Evolutionary conservation across 139 green algal genomes (phyloP), one percentile per base, ranked within the genome.

Genomic region (Tetraselmis chui): DNA sequence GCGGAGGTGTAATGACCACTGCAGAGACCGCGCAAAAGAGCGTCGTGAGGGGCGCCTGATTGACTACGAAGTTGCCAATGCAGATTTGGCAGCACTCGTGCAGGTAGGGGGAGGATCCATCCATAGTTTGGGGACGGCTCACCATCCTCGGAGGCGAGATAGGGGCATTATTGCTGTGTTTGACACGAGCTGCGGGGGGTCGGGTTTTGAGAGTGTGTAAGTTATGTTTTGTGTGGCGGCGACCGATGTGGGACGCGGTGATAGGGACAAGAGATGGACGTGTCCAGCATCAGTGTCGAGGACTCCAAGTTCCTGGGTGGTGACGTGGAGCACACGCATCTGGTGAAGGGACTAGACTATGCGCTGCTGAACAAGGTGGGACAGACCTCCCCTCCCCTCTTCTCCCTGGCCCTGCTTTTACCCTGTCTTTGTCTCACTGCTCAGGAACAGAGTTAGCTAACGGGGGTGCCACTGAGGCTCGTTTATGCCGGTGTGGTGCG

Each of bases 331-430:
- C 94, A 97, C 86, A 98, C 95, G 0, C 95, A 98, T 80, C 84
- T 98, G 74, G 95, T 98, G 28, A 97, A 97, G 86, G 95, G 95
- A 26, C 89, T 98, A 2, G 95, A 98, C 78, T 98, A 93, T 88
- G 93, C 94, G n/a, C 90, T 98, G 81, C 87, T 98, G 76, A 87
- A 96, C 2, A 96, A 96, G 89, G 93, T 94, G 76, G 30, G 86
- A 0, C n/a, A n/a, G n/a, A n/a, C n/a, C n/a, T n/a, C n/a, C n/a
- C n/a, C n/a, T n/a, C n/a, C n/a, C n/a, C n/a, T n/a, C n/a, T n/a
- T n/a, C n/a, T n/a, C n/a, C n/a, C n/a, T n/a, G n/a, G n/a, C n/a
- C n/a, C n/a, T n/a, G n/a, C n/a, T n/a, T n/a, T n/a, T n/a, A n/a
- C n/a, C n/a, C n/a, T n/a, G n/a, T n/a, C n/a, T n/a, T n/a, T n/a